phyloP scores from a whole-genome alignment of 306 rosid species.

The Glycyrrhiza uralensis region DNA sequence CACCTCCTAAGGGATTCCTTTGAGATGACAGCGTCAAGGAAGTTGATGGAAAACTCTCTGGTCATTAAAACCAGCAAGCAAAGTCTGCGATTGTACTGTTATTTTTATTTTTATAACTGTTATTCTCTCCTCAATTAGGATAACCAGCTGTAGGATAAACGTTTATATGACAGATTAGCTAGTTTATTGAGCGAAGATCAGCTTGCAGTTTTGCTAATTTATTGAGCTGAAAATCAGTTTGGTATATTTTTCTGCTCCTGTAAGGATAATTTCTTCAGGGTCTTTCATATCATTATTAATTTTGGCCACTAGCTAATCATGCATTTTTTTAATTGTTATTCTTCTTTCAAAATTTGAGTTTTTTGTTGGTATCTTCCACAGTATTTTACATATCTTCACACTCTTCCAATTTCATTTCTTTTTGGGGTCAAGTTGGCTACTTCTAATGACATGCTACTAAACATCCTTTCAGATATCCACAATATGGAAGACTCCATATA shows the following conservation, averaged over 20 bases:
- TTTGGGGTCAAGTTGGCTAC: not conserved
- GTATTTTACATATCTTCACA: conserved; percentile 7
- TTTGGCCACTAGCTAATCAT: not conserved
- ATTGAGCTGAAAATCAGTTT: too few relatives aligned
- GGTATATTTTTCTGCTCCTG: not conserved
- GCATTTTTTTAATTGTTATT: conserved; percentile 4
- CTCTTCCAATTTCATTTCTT: not conserved
- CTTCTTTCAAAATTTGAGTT: conserved; percentile 18
- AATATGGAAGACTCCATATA: conserved; percentile 77
- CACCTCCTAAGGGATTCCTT: not conserved
- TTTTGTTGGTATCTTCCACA: conserved; percentile 2
- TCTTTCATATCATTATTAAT: conserved; percentile 3
- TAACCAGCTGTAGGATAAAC: too few relatives aligned
- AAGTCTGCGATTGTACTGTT: too few relatives aligned
- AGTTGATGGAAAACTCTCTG: too few relatives aligned
- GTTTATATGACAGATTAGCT: too few relatives aligned
- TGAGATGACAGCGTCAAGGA: too few relatives aligned
- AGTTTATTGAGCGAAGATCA: too few relatives aligned
- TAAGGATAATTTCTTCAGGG: not conserved
- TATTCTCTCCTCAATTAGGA: too few relatives aligned
- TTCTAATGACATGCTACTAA: conserved; percentile 32
- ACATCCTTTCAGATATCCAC: conserved; percentile 70
- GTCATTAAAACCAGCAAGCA: too few relatives aligned
- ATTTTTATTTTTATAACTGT: too few relatives aligned
- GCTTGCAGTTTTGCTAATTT: too few relatives aligned